Evolutionary conservation across 345 rosid species (phyloP).

Genomic region (Odontarrhena argentea): DNA sequence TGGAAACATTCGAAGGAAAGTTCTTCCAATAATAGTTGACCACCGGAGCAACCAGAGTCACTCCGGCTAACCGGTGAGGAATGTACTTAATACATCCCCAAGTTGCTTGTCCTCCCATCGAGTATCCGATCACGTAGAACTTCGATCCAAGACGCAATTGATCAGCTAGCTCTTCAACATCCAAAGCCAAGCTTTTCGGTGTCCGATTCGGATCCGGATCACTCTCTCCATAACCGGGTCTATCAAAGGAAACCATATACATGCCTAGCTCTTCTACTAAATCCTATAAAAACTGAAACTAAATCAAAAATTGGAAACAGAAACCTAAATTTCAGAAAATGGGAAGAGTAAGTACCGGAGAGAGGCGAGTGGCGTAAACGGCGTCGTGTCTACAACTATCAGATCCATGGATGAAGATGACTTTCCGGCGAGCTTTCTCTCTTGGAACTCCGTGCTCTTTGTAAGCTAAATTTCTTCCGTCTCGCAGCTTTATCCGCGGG

Average conservation of each 20-base stretch:
- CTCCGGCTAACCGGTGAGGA: conserved; percentile 70
- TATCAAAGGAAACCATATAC: conserved; percentile 58
- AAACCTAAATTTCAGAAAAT: background rate
- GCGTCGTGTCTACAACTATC: conserved; percentile 49
- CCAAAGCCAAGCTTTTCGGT: conserved; percentile 47
- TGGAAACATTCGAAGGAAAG: conserved; percentile 49
- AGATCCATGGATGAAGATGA: conserved; percentile 52
- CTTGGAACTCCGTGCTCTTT: conserved; percentile 54
- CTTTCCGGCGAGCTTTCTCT: conserved; percentile 48
- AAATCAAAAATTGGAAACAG: background rate
- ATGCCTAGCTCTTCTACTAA: conserved; percentile 47
- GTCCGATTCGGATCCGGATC: conserved; percentile 59
- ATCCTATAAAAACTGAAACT: conserved; percentile 38
- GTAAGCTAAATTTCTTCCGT: conserved; percentile 60
- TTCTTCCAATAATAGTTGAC: conserved; percentile 61
- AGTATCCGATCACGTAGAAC: conserved; percentile 52
- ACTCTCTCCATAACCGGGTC: conserved; percentile 74
- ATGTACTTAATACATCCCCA: conserved; percentile 65
- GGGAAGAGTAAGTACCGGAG: conserved; percentile 39
- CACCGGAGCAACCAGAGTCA: conserved; percentile 50
- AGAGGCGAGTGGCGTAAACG: conserved; percentile 33
- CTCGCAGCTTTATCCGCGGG: conserved; percentile 54
- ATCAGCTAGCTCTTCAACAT: conserved; percentile 68
- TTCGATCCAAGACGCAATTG: conserved; percentile 52
- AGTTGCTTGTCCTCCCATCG: conserved; percentile 55